Conservation (phyloP, 2,329 filamentous ascomycete genomes). For the Cladosporium austrohemisphaericum region DNA sequence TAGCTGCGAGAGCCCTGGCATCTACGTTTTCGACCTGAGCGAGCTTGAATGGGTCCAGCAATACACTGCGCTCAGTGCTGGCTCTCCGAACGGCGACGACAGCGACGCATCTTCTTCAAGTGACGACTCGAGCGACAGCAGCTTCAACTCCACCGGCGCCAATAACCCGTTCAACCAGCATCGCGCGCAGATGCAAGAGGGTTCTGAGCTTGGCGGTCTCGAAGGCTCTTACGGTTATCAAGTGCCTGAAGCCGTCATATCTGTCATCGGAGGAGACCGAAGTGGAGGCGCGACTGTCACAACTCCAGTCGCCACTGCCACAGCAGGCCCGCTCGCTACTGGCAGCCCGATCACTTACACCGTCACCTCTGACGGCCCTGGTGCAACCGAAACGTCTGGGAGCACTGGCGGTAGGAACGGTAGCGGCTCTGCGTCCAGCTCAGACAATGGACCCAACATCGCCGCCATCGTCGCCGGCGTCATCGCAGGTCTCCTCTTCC, state of each 20-base stretch:
- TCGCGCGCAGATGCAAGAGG: slow-evolving; percentile 43
- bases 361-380: slow-evolving; percentile 49
- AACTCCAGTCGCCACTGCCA: slow-evolving; percentile 59
- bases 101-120: slow-evolving; percentile 11
- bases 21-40: slow-evolving; percentile 75
- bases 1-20: slow-evolving; percentile 63
- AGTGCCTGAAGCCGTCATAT: slow-evolving; percentile 62
- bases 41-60: slow-evolving; percentile 64
- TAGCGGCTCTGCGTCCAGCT: slow-evolving; percentile 34
- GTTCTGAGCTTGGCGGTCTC: slow-evolving; percentile 53
- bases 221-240: slow-evolving; percentile 62
- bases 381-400: slow-evolving; percentile 44
- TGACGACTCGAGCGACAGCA: not conserved
- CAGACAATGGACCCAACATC: slow-evolving; percentile 41
- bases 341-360: slow-evolving; percentile 68
- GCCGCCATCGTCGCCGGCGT: slow-evolving; percentile 57
- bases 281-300: slow-evolving; percentile 68
- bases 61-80: slow-evolving; percentile 63
- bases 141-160: slow-evolving; percentile 28
- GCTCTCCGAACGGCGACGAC: slow-evolving; percentile 36
- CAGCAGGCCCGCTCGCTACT: slow-evolving; percentile 66
- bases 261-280: slow-evolving; percentile 63
- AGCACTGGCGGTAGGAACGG: slow-evolving; percentile 42
- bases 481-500: slow-evolving; percentile 62
- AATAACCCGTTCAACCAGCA: slow-evolving; percentile 49